Evolutionary conservation across 495 filamentous ascomycete genomes (phyloP).

Genomic region (Sporormia fimetaria): DNA sequence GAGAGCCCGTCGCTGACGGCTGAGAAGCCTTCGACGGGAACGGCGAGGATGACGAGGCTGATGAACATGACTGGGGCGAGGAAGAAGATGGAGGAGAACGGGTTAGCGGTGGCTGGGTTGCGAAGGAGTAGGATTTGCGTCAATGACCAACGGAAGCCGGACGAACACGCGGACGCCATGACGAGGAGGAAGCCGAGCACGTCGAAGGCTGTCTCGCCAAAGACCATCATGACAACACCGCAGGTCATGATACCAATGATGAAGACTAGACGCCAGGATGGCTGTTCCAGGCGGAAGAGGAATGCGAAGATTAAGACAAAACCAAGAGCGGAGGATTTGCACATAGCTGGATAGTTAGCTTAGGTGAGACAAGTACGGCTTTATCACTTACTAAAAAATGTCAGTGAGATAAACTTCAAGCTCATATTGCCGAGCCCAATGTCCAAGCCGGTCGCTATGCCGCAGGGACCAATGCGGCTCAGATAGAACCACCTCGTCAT

Average conservation of each 20-base stretch:
- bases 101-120: constrained; percentile 91
- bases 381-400: constrained; percentile 74
- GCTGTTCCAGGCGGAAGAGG: constrained; percentile 79
- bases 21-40: constrained; percentile 72
- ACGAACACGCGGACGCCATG: constrained; percentile 87
- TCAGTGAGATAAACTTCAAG: constrained; percentile 87
- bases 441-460: constrained; percentile 84
- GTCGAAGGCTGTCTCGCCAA: constrained; percentile 87
- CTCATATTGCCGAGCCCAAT: constrained; percentile 96
- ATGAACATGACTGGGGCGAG: constrained; percentile 94
- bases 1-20: constrained; percentile 52
- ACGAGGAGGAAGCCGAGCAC: constrained; percentile 80
- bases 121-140: constrained; percentile 93
- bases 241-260: constrained; percentile 90
- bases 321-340: constrained; percentile 90
- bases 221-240: constrained; percentile 98
- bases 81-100: constrained; percentile 94
- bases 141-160: constrained; percentile 91
- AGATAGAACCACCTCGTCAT: constrained; percentile 89
- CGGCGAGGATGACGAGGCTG: constrained; percentile 63
- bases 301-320: constrained; percentile 97
- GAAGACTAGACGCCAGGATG: constrained; percentile 69
- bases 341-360: constrained; percentile 61
- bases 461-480: constrained; percentile 86
- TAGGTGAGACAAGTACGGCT: neutral